Conservation (phyloP, 345 rosid genomes). For the Sonneratia caseolaris region DNA sequence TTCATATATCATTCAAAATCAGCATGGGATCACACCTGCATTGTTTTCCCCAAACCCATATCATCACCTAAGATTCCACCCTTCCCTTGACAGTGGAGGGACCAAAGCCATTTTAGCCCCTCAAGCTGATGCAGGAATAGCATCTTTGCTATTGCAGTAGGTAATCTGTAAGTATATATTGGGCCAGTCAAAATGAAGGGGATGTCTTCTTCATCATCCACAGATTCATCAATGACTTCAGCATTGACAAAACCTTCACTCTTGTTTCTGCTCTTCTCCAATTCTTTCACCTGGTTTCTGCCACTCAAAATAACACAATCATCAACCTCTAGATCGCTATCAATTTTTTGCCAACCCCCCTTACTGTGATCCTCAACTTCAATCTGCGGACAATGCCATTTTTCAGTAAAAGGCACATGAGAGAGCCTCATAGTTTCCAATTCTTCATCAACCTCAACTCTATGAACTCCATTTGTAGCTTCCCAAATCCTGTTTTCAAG, state of each 20-base stretch:
- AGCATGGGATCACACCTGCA: conserved; percentile 57
- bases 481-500: conserved; percentile 22
- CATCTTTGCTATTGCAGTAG: conserved; percentile 48
- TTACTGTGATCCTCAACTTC: background rate
- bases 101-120: conserved; percentile 93
- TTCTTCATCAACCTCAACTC: background rate
- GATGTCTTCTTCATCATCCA: conserved; percentile 33
- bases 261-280: conserved; percentile 20
- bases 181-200: conserved; percentile 43
- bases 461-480: conserved; percentile 4
- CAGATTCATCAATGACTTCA: conserved; percentile 17
- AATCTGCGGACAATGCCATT: background rate
- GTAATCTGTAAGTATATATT: conserved; percentile 40
- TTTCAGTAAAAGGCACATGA: background rate
- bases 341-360: background rate
- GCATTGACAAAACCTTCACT: conserved; percentile 11
- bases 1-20: background rate
- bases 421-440: background rate
- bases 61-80: conserved; percentile 99
- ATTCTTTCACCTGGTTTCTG: conserved; percentile 17
- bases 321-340: conserved; percentile 12
- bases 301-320: conserved; percentile 23
- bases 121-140: conserved; percentile 82
- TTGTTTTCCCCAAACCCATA: conserved; percentile 99
- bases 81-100: conserved; percentile 74